Conservation (phyloP, 2,329 filamentous ascomycete species). For the Capronia americana region DNA sequence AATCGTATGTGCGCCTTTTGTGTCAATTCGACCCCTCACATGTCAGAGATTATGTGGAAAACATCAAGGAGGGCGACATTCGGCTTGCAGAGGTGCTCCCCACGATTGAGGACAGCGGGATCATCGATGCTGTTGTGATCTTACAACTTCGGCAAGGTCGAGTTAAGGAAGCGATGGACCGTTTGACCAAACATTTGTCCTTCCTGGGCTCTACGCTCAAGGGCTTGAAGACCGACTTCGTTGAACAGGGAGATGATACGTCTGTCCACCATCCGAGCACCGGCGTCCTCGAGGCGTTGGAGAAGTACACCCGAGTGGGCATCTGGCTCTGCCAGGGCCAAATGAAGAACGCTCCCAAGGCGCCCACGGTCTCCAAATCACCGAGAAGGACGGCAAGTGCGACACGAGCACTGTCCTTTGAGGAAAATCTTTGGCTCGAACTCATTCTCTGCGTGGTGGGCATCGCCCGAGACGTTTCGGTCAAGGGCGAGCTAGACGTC, state of each 20-base stretch:
- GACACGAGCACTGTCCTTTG: slow-evolving; percentile 60
- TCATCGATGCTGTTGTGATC: slow-evolving; percentile 90
- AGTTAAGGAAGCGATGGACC: slow-evolving; percentile 79
- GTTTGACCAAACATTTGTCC: slow-evolving; percentile 79
- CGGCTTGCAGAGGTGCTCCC: slow-evolving; percentile 81
- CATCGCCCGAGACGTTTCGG: slow-evolving; percentile 68
- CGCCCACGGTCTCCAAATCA: slow-evolving; percentile 44
- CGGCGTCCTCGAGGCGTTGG: slow-evolving; percentile 76
- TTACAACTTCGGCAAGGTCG: slow-evolving; percentile 89
- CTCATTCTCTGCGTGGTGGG: slow-evolving; percentile 68
- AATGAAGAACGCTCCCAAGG: slow-evolving; percentile 55
- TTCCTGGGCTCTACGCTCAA: slow-evolving; percentile 77
- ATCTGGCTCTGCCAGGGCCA: slow-evolving; percentile 95
- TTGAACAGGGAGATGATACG: slow-evolving; percentile 61
- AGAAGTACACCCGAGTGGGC: slow-evolving; percentile 90
- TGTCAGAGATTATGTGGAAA: slow-evolving; percentile 82
- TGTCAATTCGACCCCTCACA: slow-evolving; percentile 82
- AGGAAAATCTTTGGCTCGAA: slow-evolving; percentile 71
- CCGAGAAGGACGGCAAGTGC: slow-evolving; percentile 55
- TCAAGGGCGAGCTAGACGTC: slow-evolving; percentile 26
- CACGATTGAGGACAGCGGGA: slow-evolving; percentile 84
- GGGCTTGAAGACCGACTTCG: slow-evolving; percentile 47
- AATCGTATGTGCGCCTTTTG: slow-evolving; percentile 89
- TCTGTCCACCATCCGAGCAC: slow-evolving; percentile 71
- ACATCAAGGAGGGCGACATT: slow-evolving; percentile 77